Conservation (phyloP, 306 rosid genomes). For the Hippophae tibetana region DNA sequence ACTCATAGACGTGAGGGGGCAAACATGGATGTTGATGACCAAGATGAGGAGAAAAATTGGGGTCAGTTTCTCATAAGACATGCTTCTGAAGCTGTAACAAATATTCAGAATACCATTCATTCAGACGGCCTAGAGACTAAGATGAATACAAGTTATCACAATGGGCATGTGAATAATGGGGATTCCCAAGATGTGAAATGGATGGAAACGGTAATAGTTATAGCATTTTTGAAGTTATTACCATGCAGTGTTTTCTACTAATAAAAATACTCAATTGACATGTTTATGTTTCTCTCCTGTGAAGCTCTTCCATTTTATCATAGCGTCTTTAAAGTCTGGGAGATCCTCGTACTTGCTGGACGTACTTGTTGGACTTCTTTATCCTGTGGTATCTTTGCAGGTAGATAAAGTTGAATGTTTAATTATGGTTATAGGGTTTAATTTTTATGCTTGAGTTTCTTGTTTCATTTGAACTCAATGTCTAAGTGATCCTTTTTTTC, state of each 20-base stretch:
- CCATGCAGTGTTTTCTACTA: conserved; percentile 14
- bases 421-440: background rate
- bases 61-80: conserved; percentile 42
- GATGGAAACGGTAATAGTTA: conserved; percentile 88
- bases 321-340: conserved; percentile 88
- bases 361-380: conserved; percentile 75
- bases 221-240: conserved; percentile 1
- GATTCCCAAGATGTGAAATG: conserved; percentile 78
- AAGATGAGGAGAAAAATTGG: conserved; percentile 65
- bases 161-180: conserved; percentile 53
- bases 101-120: conserved; percentile 66
- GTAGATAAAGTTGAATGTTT: conserved; percentile 32
- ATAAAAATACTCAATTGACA: conserved; percentile 18
- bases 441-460: background rate
- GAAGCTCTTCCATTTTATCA: conserved; percentile 82
- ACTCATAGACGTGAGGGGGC: conserved; percentile 29
- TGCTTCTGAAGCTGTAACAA: conserved; percentile 57
- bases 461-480: background rate
- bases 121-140: conserved; percentile 47
- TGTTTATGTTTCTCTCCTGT: conserved; percentile 20
- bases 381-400: conserved; percentile 95
- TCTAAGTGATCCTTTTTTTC: background rate
- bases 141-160: conserved; percentile 40
- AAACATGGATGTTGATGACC: conserved; percentile 26
- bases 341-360: conserved; percentile 78